phyloP scores from a whole-genome alignment of 208 protist species.

The Naegleria lovaniensis region DNA sequence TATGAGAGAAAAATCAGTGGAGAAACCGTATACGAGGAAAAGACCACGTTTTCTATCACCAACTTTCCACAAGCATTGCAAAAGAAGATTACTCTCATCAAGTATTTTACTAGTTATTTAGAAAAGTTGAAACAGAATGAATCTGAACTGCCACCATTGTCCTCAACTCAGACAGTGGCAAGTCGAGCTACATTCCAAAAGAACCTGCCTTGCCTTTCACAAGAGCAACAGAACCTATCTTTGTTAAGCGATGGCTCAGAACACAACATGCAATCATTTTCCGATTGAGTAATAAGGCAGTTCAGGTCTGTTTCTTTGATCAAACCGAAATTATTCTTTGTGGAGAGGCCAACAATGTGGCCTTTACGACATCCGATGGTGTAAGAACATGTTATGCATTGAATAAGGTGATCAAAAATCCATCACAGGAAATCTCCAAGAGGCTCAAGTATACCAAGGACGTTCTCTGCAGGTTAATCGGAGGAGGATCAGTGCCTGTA shows the following conservation, averaged over 20 bases:
- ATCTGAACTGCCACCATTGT: neutral
- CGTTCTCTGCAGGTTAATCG: constrained; percentile 29
- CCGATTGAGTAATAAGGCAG: constrained; percentile 82
- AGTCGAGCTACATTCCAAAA: neutral
- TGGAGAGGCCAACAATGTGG: constrained; percentile 73
- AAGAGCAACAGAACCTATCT: constrained; percentile 52
- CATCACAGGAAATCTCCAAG: constrained; percentile 9
- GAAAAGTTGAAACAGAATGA: neutral
- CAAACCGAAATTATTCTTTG: constrained; percentile 81
- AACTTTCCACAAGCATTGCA: constrained; percentile 64
- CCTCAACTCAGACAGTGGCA: neutral
- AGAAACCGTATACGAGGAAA: constrained; percentile 62
- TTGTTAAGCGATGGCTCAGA: constrained; percentile 88
- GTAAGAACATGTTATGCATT: constrained; percentile 13
- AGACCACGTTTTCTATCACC: constrained; percentile 61
- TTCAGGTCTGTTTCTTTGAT: constrained; percentile 89
- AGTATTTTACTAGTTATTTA: constrained; percentile 83
- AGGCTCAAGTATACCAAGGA: constrained; percentile 33
- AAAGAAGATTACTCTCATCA: constrained; percentile 92
- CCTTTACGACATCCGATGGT: constrained; percentile 51
- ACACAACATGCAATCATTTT: constrained; percentile 85
- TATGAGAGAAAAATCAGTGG: constrained; percentile 56
- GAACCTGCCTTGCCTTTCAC: neutral
- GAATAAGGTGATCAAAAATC: neutral
- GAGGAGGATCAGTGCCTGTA: neutral